Conservation (phyloP, 441 rosid species). For the Melastoma candidum region DNA sequence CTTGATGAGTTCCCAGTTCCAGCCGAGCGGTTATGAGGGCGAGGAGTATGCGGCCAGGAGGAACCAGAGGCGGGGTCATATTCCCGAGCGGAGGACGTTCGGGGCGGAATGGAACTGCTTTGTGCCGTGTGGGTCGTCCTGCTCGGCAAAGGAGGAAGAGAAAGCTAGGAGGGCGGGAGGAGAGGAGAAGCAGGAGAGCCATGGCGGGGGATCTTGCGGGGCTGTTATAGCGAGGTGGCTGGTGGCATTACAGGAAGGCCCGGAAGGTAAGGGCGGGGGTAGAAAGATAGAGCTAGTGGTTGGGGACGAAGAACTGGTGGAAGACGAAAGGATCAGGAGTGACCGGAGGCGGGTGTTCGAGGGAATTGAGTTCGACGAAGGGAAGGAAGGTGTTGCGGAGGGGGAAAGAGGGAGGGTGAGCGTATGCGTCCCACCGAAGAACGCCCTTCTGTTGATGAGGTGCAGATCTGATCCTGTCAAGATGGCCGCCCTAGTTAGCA, state of each 20-base stretch:
- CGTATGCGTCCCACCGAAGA: constrained; percentile 72
- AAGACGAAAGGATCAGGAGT: constrained; percentile 31
- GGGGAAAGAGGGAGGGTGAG: constrained; percentile 44
- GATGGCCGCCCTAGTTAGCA: constrained; percentile 75
- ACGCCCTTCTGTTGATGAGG: constrained; percentile 79
- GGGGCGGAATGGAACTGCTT: constrained; percentile 85
- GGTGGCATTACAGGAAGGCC: constrained; percentile 60
- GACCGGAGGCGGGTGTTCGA: constrained; percentile 68
- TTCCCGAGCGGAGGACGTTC: constrained; percentile 70
- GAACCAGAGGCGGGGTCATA: constrained; percentile 72
- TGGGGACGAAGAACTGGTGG: constrained; percentile 1
- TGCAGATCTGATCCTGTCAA: constrained; percentile 95
- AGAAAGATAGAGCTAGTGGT: neutral
- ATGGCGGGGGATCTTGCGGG: constrained; percentile 30
- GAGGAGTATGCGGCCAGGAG: constrained; percentile 32
- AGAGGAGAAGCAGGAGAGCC: constrained; percentile 5
- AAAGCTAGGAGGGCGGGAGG: constrained; percentile 10
- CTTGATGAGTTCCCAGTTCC: constrained; percentile 11
- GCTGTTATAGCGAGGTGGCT: constrained; percentile 58
- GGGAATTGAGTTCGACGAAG: constrained; percentile 43
- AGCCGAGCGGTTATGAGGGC: constrained; percentile 22
- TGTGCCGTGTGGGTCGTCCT: constrained; percentile 71
- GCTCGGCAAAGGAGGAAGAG: constrained; percentile 41
- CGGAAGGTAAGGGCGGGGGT: no score
- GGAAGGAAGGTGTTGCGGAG: constrained; percentile 23